These are phyloP conservation scores for Colletotrichum sojae DNA, from an alignment of 2,329 filamentous ascomycete genomes.

Conservation along the genomic window DNA sequence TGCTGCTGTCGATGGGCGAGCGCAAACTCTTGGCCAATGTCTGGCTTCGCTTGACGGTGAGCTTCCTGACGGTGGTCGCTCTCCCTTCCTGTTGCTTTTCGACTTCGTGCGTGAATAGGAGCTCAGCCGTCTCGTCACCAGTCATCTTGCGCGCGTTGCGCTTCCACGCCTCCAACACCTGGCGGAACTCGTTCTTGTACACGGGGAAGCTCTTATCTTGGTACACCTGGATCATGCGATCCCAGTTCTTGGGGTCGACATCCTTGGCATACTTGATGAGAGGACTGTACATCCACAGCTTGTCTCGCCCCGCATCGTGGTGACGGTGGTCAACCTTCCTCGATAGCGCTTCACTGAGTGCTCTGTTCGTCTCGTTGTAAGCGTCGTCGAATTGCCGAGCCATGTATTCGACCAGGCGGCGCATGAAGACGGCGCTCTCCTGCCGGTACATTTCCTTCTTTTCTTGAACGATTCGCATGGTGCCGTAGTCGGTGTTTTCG, in stretches of 20 bases:
- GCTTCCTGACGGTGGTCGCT: slow-evolving; percentile 83
- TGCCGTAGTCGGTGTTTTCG: slow-evolving; percentile 79
- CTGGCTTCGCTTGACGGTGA: slow-evolving; percentile 95
- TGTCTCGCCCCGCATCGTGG: slow-evolving; percentile 78
- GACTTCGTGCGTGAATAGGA: slow-evolving; percentile 86
- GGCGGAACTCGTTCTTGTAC: slow-evolving; percentile 86
- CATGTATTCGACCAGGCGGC: slow-evolving; percentile 86
- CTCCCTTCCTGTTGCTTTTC: slow-evolving; percentile 90
- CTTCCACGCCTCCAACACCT: slow-evolving; percentile 84
- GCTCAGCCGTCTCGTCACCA: slow-evolving; percentile 79
- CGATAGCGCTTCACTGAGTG: slow-evolving; percentile 71
- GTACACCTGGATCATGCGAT: slow-evolving; percentile 83
- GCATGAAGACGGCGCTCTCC: slow-evolving; percentile 83
- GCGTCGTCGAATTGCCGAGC: slow-evolving; percentile 83
- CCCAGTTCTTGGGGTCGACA: slow-evolving; percentile 86
- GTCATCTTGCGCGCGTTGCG: slow-evolving; percentile 81
- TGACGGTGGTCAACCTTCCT: slow-evolving; percentile 80
- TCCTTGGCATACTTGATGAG: slow-evolving; percentile 91
- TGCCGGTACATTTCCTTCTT: slow-evolving; percentile 91
- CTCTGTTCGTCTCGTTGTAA: slow-evolving; percentile 77
- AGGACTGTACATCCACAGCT: slow-evolving; percentile 90
- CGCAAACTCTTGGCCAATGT: slow-evolving; percentile 83
- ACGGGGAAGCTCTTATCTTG: slow-evolving; percentile 81
- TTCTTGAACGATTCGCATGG: slow-evolving; percentile 94
- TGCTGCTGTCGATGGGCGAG: slow-evolving; percentile 74